These are phyloP conservation scores for Euptelea pleiosperma DNA, from an alignment of 164 flowering plant species.

Conservation along the genomic window DNA sequence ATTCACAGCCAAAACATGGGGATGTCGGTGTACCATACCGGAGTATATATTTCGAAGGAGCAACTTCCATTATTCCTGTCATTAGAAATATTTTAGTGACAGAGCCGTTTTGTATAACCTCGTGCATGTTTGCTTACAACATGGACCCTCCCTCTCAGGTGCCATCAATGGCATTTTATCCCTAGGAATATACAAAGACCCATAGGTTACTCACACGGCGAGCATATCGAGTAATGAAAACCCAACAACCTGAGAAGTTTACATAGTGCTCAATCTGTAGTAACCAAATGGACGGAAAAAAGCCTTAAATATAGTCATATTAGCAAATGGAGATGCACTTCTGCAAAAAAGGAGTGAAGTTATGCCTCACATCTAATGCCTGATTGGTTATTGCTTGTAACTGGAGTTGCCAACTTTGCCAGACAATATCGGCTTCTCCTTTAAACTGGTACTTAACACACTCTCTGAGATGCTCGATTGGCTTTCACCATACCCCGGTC, in stretches of 20 bases:
- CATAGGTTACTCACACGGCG: constrained; percentile 14
- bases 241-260: constrained; percentile 5
- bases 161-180: constrained; percentile 26
- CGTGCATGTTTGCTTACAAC: constrained; percentile 7
- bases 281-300: constrained; percentile 24
- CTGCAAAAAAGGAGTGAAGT: constrained; percentile 8
- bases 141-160: constrained; percentile 5
- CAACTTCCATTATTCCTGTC: constrained; percentile 23
- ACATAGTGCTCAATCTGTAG: constrained; percentile 4
- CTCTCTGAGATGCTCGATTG: constrained; percentile 51
- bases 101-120: constrained; percentile 26
- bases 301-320: constrained; percentile 13
- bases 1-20: background rate
- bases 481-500: constrained; percentile 66
- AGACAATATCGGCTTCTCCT: constrained; percentile 46
- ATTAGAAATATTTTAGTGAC: constrained; percentile 18
- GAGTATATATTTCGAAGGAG: constrained; percentile 2
- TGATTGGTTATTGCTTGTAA: constrained; percentile 43
- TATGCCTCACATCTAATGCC: constrained; percentile 9
- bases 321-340: constrained; percentile 11
- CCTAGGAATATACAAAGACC: constrained; percentile 30
- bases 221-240: constrained; percentile 10
- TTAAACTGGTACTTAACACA: constrained; percentile 38
- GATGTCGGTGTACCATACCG: background rate
- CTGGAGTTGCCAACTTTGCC: constrained; percentile 39